Base-by-base conservation (phyloP, 2,329 filamentous ascomycete genomes). In the Teratosphaeria gauchensis region DNA sequence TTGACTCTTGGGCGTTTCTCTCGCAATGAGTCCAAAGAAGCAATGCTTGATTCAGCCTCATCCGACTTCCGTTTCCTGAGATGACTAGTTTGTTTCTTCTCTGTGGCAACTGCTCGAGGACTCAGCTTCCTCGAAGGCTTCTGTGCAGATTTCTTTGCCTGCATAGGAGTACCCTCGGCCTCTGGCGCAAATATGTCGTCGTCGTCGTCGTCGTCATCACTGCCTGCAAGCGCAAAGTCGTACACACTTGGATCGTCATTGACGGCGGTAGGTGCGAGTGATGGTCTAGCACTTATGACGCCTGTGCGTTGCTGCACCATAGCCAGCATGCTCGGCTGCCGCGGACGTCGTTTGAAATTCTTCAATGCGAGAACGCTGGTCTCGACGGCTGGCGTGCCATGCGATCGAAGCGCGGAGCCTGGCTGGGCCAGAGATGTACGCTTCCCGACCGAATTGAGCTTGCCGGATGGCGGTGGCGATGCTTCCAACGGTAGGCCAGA, bases 151-250 rank as follows among this genome's bases (percentile, higher is more conserved):
- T 73, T 59, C 60, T 75, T 76, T 28, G 72, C 69, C 65, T 83
- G 81, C 30, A 87, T 67, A 3, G 86, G 86, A 6, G 87, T 89
- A 16, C 85, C 86, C 73, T 88, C 85, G 31, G 84, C 84, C 58
- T 88, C 84, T 0, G 80, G 86, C 56, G 76, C 79, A 67, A 83
- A 86, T 64, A 75, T 71, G 9, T 69, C 68, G 46, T 70, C 69
- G n/a, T 68, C 71, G 9, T 69, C 68, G 46, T 70, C 69, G n/a
- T 68, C 67, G n/a, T 57, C 51, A 12, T 48, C 55, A 24, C 28
- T 35, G n/a, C 51, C 55, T 16, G 53, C 58, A 33, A 62, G 62
- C 16, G 64, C 68, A 16, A 71, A 60, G 55, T 69, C 67, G 54
- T 65, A 69, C 30, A 64, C 58, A 55, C 63, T 70, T 19, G 63